Evolutionary conservation across 2,329 filamentous ascomycete species (phyloP).

Genomic region (Botrytis hyacinthi): DNA sequence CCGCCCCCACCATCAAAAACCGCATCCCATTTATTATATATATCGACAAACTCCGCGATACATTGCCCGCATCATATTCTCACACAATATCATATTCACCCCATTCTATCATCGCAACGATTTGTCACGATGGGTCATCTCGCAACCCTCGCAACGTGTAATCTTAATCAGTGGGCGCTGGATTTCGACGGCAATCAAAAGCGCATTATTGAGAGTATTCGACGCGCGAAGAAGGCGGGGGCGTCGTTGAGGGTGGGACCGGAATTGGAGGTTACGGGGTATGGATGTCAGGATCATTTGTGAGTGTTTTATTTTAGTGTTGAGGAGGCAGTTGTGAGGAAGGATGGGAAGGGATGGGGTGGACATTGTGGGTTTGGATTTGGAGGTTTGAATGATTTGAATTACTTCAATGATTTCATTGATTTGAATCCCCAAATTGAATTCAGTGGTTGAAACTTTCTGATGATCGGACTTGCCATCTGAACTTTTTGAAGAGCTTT

Average conservation of each 20-base stretch:
- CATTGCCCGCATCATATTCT: background rate
- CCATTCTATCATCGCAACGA: background rate
- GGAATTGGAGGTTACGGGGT: slow-evolving; percentile 43
- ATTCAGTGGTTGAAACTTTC: background rate
- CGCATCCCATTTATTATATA: background rate
- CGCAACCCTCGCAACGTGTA: slow-evolving; percentile 13
- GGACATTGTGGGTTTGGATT: background rate
- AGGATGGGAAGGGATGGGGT: too few relatives aligned
- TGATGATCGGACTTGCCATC: background rate
- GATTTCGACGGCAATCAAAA: slow-evolving; percentile 33
- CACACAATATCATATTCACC: background rate
- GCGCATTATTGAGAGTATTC: slow-evolving; percentile 59
- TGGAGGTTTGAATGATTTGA: too few relatives aligned
- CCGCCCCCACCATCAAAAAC: background rate
- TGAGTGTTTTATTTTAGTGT: background rate
- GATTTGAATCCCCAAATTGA: background rate
- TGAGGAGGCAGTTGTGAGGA: rapidly evolving
- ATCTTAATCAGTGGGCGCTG: slow-evolving; percentile 18
- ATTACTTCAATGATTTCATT: background rate
- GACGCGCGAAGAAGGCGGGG: slow-evolving; percentile 51
- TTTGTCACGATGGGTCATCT: slow-evolving; percentile 19
- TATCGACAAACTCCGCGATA: background rate
- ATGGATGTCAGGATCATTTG: slow-evolving; percentile 61
- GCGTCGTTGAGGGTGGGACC: slow-evolving; percentile 56
- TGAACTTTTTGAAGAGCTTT: background rate